Base-by-base conservation (phyloP, 805 yeast genomes). In the Candida multigemmis region DNA sequence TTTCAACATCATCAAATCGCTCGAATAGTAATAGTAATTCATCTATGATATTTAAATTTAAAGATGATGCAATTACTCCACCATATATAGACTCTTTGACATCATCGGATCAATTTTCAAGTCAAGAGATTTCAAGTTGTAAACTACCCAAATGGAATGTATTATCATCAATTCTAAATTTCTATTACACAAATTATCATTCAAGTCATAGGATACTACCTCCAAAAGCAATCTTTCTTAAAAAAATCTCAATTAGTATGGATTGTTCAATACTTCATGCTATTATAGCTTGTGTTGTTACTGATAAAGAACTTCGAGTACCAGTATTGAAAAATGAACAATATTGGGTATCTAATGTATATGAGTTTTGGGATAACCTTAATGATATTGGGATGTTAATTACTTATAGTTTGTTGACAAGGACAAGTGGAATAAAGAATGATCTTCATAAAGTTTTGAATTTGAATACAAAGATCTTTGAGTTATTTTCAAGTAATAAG, bases 261-360 rank as follows among this genome's bases (percentile, higher is more conserved):
- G 51, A 48, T 14, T 26, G 46, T 11, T 37, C 56, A 1, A 26
- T 51, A 3, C 28, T 47, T 10, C 56, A 51, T 25, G 48, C 51
- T 7, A 32, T 52, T 2, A 36, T 52, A 16, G 40, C 48, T 14
- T 42, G 48, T 23, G 23, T 27, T n/a, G 22, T 35, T 7, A 14
- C 23, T 6, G 32, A 33, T 16, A 24, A 32, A n/a, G 27, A 30
- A n/a, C 32, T 26, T 9, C 22, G 24, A 5, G 22, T 27, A 12
- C 30, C 31, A 8, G 27, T 33, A 4, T 9, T 15, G 2, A 26
- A 19, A 8, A 38, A 37, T 22, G 53, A 50, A 20, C 16, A 26
- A 4, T 29, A 28, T 21, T 52, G 58, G 56, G 27, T 50, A 10
- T 29, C 25, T 11, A 36, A 35, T 3, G 38, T 37, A 16, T 33